Conservation (phyloP, 176 grass and related monocot genomes). For the Pharus latifolius region DNA sequence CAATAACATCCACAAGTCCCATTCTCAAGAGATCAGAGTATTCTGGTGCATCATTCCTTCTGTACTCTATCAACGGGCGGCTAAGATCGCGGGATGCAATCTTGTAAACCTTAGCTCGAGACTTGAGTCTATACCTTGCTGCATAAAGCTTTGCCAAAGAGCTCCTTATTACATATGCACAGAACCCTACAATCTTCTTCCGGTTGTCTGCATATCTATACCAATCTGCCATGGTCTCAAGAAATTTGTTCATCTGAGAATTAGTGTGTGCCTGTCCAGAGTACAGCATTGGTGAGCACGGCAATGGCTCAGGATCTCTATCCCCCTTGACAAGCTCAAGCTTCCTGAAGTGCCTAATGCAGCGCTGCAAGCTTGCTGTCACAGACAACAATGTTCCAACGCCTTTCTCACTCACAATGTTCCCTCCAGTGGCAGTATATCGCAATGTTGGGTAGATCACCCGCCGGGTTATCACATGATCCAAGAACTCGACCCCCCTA, state of each 20-base stretch:
- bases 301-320: slow-evolving; percentile 73
- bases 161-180: slow-evolving; percentile 81
- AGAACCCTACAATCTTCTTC: slow-evolving; percentile 92
- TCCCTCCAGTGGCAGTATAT: slow-evolving; percentile 72
- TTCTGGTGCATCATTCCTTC: slow-evolving; percentile 79
- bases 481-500: slow-evolving; percentile 90
- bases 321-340: slow-evolving; percentile 96
- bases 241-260: slow-evolving; percentile 99
- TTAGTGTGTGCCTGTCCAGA: slow-evolving; percentile 93
- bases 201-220: slow-evolving; percentile 89
- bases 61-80: slow-evolving; percentile 65
- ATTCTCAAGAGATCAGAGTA: slow-evolving; percentile 94
- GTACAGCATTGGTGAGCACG: slow-evolving; percentile 76
- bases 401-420: slow-evolving; percentile 75
- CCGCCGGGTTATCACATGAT: slow-evolving; percentile 71
- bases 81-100: slow-evolving; percentile 92
- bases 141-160: slow-evolving; percentile 90
- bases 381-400: slow-evolving; percentile 76
- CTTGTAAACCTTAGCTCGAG: slow-evolving; percentile 89
- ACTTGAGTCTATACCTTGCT: slow-evolving; percentile 87
- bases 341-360: slow-evolving; percentile 80
- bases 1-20: slow-evolving; percentile 86
- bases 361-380: slow-evolving; percentile 67
- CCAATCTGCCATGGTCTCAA: slow-evolving; percentile 94
- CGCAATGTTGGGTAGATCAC: slow-evolving; percentile 85